These are phyloP conservation scores for Dalbergia cultrata DNA, from an alignment of 306 rosid genomes.

Conservation along the genomic window DNA sequence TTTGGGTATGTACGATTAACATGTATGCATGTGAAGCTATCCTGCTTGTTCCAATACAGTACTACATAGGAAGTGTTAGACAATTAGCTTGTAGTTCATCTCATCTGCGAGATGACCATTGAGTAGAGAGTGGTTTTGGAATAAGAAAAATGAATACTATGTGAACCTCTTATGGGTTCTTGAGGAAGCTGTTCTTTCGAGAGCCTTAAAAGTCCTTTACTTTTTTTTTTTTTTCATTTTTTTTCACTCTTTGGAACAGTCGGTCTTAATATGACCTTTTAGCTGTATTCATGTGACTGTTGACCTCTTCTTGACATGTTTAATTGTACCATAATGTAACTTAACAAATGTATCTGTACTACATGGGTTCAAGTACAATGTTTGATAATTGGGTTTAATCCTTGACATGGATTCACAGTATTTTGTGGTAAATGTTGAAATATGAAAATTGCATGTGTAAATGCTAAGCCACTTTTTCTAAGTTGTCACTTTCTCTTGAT, in stretches of 20 bases:
- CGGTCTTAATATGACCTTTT: neutral
- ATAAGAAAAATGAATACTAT: slow-evolving; percentile 12
- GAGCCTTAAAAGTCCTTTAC: neutral
- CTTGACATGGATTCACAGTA: neutral
- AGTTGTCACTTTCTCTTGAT: slow-evolving; percentile 14
- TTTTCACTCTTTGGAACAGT: neutral
- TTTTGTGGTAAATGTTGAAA: neutral
- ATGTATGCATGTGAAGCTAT: slow-evolving; percentile 3
- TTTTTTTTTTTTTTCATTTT: too few species aligned
- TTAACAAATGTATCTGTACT: neutral
- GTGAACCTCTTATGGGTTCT: neutral
- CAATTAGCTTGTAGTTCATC: neutral
- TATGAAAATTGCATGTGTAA: slow-evolving; percentile 9
- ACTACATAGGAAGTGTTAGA: neutral
- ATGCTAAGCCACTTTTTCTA: slow-evolving; percentile 15
- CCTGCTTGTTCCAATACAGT: neutral
- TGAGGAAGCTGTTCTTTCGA: neutral
- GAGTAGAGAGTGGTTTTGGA: neutral
- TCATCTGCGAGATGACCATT: neutral
- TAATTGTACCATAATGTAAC: slow-evolving; percentile 21
- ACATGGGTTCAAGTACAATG: neutral
- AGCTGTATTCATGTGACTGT: neutral
- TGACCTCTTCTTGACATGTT: neutral
- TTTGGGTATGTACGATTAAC: neutral
- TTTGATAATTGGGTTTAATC: neutral